A percentile compares a stretch with the other conserved stretches of the same genome.
phyloP scores from a whole-genome alignment of 192 early-diverging fungal species.

The Jimgerdemannia flammicorona region DNA sequence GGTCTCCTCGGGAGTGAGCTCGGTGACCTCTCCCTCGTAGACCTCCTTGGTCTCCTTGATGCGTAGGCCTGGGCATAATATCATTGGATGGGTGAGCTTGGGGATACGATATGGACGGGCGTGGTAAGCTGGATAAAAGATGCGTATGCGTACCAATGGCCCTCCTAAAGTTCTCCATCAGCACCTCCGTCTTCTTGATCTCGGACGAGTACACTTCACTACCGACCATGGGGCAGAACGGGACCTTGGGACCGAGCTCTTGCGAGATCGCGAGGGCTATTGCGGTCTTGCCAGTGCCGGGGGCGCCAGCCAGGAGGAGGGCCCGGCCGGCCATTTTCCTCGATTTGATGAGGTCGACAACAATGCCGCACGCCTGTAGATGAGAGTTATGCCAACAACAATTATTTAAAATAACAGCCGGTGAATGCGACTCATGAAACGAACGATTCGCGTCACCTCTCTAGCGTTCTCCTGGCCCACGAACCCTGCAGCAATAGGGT shows the following conservation, averaged over 20 bases:
- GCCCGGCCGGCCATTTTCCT: slow-evolving; percentile 99
- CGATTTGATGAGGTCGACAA: slow-evolving; percentile 91
- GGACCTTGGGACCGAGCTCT: slow-evolving; percentile 97
- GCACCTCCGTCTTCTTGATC: slow-evolving; percentile 99
- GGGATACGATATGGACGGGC: no score
- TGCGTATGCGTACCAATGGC: no score
- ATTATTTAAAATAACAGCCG: no score
- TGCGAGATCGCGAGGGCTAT: slow-evolving; percentile 95
- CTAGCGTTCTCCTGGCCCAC: slow-evolving; percentile 96
- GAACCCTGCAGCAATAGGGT: slow-evolving; percentile 87
- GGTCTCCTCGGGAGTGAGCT: slow-evolving; percentile 94
- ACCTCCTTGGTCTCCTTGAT: slow-evolving; percentile 99
- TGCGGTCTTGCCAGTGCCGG: slow-evolving; percentile 98
- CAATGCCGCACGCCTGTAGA: slow-evolving; percentile 83
- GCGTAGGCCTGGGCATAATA: no score
- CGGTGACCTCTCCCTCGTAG: slow-evolving; percentile 98
- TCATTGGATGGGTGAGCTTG: no score
- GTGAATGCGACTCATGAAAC: no score
- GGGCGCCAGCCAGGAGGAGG: slow-evolving; percentile 90
- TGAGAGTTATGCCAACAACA: no score
- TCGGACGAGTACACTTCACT: slow-evolving; percentile 97
- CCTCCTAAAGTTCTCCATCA: slow-evolving; percentile 98
- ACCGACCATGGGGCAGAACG: slow-evolving; percentile 99
- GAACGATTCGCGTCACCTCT: no score
- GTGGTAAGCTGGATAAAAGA: no score